Evolutionary conservation across 1,284 basidiomycete genomes (phyloP), one percentile per base, ranked within the genome.

Genomic region (Apiotrichum porosum): DNA sequence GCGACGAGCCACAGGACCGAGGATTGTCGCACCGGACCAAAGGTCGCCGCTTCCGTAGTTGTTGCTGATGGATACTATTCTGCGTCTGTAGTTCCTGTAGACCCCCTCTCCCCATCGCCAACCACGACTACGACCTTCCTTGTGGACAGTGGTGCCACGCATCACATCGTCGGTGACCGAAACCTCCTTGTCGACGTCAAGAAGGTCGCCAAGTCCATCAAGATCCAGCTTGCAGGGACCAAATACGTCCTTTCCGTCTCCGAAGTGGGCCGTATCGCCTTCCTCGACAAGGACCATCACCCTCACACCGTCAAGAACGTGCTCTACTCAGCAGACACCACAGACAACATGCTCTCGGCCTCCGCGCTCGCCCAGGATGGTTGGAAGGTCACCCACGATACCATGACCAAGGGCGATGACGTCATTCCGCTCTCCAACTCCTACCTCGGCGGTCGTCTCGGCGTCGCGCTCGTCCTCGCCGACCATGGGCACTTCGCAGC

Each of bases 141-240:
- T 3, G 10, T 43, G 23, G 42, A 43, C 42, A 43, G 42, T 23
- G 42, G 42, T 28, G 21, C 42, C 22, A 43, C 42, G 3, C 42
- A 43, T 34, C 33, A 43, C 34, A 43, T 43, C 17, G 34, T 43
- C 6, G 33, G 31, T 10, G 30, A 43, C 34, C 14, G 19, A 3
- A 10, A 4, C 22, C 33, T 43, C 24, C 34, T 43, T 10, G 4
- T 2, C n/a, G 23, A 35, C 33, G 13, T 43, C 24, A 28, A 28
- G 33, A 6, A 26, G 19, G 19, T 43, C 24, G 22, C 22, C 19
- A n/a, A n/a, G n/a, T 9, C 22, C 15, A 19, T 32, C 15, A 33
- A 34, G 4, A 26, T 43, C 24, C 33, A 36, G 23, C 42, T 43
- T 9, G 42, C 31, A 4, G 42, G 42, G 23, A 43, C 42, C n/a